Base-by-base conservation (phyloP, 192 early-diverging fungal genomes). In the Rhizoclosmatium globosum region DNA sequence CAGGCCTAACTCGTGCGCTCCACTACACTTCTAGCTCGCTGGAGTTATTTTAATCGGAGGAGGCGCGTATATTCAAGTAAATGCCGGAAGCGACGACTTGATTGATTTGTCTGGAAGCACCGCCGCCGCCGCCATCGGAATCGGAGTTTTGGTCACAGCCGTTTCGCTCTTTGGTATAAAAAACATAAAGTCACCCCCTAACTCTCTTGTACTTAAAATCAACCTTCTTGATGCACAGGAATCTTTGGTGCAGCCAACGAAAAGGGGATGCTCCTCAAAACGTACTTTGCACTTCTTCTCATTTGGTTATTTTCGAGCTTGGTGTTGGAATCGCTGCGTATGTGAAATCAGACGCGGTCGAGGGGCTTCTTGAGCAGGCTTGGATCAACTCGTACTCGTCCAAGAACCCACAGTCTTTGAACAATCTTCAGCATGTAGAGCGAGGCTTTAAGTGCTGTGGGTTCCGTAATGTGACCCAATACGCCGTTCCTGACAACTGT, bases 301-400 rank as follows among this genome's bases (percentile, higher is more conserved):
- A 53, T 90, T 21, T 90, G 53, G 83, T 90, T 17, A 76, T 88
- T 43, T 80, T 90, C 13, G 87, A 90, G 68, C 46, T 90, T 53
- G 71, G 82, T 46, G 79, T 90, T 53, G 89, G 89, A 4, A 79
- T 79, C 70, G 89, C 87, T 1, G 89, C 87, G 19, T 90, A 90
- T 60, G 71, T 82, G 21, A 87, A 90, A 61, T 73, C 79, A 39
- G 82, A 85, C 71, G 77, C 46, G 11, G 84, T 98, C 61, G 84
- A 87, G 21, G 88, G 91, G 42, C 86, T 95, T 31, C 76, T 96
- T 42, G 85, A 91, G 9, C 90, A 91, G 79, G 82, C 88, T 23
- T 98, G 96, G 96, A 91, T 92, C 74, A 89, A 89, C 74, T 82
- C 81, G n/a, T 70, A 62, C 45, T 45, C 47, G 9, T 48, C 44